Conservation (phyloP, 2,329 filamentous ascomycete genomes). For the Hirsutella minnesotensis region DNA sequence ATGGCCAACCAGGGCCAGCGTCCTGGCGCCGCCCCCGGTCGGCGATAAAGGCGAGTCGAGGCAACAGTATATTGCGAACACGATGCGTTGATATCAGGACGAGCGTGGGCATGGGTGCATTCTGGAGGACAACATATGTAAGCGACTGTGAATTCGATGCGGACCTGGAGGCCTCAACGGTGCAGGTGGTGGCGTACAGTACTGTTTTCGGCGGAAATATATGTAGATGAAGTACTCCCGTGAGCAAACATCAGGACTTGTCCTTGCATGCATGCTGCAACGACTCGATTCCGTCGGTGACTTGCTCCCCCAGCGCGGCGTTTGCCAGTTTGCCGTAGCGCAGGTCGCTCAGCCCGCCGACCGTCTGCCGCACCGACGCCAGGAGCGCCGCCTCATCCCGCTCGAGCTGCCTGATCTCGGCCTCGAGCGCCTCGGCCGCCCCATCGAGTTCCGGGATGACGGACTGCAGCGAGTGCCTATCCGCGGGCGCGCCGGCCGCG, state of each 20-base stretch:
- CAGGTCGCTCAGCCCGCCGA: constrained; percentile 69
- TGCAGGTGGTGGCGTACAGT: background rate
- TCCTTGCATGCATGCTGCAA: constrained; percentile 48
- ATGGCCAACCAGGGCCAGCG: constrained; percentile 5
- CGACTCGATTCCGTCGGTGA: constrained; percentile 49
- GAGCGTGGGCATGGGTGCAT: background rate
- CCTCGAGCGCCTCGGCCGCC: constrained; percentile 53
- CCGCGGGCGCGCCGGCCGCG: constrained; percentile 27
- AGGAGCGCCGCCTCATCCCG: constrained; percentile 50
- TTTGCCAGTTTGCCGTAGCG: constrained; percentile 68
- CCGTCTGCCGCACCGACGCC: constrained; percentile 48
- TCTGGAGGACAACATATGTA: background rate
- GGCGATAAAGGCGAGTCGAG: background rate
- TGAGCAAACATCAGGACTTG: constrained; percentile 17
- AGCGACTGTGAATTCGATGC: background rate
- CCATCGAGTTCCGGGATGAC: constrained; percentile 59
- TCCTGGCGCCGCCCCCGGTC: background rate
- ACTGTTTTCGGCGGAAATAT: background rate
- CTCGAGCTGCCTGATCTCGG: constrained; percentile 54
- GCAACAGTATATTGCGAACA: background rate
- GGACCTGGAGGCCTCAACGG: background rate
- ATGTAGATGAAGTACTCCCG: background rate
- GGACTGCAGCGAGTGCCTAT: constrained; percentile 47
- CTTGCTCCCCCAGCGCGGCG: constrained; percentile 49
- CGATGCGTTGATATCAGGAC: background rate